Conservation (phyloP, 2,329 filamentous ascomycete species). For the Aspergillus viridinutans region DNA sequence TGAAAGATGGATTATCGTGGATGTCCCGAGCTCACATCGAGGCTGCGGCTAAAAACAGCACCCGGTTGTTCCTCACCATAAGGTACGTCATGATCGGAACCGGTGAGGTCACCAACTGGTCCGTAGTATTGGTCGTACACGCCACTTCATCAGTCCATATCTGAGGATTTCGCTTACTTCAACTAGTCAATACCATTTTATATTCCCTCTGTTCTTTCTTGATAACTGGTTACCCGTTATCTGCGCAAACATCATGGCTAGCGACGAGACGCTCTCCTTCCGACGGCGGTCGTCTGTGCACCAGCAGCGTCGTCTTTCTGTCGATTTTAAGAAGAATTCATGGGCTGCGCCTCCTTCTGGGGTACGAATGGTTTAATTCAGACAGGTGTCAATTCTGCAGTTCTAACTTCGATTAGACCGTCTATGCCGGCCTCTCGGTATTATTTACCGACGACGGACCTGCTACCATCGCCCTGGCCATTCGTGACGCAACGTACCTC, state of each 20-base stretch:
- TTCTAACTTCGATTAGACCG: conserved; percentile 25
- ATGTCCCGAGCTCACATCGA: not conserved
- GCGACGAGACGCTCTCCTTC: conserved; percentile 9
- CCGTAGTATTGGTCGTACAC: not conserved
- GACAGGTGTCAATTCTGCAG: not conserved
- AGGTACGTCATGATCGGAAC: conserved; percentile 3
- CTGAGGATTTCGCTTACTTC: not conserved
- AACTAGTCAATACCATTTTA: not conserved
- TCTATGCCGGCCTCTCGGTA: conserved; percentile 40
- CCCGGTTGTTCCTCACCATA: not conserved
- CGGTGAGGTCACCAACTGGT: conserved; percentile 10
- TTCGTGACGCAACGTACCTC: conserved; percentile 71
- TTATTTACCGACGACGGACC: conserved; percentile 38
- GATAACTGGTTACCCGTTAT: not conserved
- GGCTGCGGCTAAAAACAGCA: not conserved
- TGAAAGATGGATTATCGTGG: not conserved
- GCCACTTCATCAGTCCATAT: not conserved
- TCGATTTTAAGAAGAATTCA: conserved; percentile 27
- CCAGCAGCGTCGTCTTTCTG: conserved; percentile 30
- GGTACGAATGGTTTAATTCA: conserved; percentile 20
- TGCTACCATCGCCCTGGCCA: conserved; percentile 61
- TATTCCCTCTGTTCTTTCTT: not conserved
- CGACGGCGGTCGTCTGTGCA: conserved; percentile 30
- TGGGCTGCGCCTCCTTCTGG: conserved; percentile 38
- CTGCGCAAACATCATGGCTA: conserved; percentile 2